Percentiles rank a stretch among this genome's conserved stretches.
These are phyloP conservation scores for Skeletonema costatum DNA, from an alignment of 108 stramenopile species.

Conservation along the genomic window DNA sequence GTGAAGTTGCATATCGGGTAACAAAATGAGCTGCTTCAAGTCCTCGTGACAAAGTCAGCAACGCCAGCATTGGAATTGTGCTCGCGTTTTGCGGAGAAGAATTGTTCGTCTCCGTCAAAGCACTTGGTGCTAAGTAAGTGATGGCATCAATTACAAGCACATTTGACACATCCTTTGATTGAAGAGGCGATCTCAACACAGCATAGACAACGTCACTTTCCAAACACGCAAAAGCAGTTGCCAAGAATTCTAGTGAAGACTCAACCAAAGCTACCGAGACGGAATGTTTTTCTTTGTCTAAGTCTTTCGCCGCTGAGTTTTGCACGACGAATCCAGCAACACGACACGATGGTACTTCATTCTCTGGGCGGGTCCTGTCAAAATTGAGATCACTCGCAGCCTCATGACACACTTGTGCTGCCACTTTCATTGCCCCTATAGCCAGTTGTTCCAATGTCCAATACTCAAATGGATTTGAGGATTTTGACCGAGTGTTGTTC, in stretches of 20 bases:
- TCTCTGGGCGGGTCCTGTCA: background rate
- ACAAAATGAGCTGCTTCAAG: conserved; percentile 33
- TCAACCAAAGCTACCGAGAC: conserved; percentile 25
- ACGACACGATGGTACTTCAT: background rate
- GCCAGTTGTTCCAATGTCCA: conserved; percentile 31
- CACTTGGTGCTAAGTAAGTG: conserved; percentile 7
- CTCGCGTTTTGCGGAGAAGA: background rate
- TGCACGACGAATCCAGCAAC: conserved; percentile 4
- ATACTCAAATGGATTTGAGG: conserved; percentile 4
- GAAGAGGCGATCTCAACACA: conserved; percentile 9
- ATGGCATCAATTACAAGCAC: conserved; percentile 28
- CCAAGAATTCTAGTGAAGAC: conserved; percentile 40
- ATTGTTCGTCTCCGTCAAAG: background rate
- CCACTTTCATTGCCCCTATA: conserved; percentile 16
- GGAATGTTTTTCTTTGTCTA: background rate
- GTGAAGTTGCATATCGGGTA: conserved; percentile 18
- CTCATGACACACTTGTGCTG: conserved; percentile 28
- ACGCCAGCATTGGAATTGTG: conserved; percentile 11
- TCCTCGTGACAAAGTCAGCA: conserved; percentile 41
- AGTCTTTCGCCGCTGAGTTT: background rate
- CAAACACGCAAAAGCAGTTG: conserved; percentile 42
- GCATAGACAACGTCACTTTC: conserved; percentile 45
- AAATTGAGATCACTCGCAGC: background rate
- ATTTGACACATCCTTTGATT: background rate
- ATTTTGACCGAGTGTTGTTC: background rate